Evolutionary conservation across 129 eudicot genomes (phyloP).

Genomic region (Chrysanthemum makinoi): DNA sequence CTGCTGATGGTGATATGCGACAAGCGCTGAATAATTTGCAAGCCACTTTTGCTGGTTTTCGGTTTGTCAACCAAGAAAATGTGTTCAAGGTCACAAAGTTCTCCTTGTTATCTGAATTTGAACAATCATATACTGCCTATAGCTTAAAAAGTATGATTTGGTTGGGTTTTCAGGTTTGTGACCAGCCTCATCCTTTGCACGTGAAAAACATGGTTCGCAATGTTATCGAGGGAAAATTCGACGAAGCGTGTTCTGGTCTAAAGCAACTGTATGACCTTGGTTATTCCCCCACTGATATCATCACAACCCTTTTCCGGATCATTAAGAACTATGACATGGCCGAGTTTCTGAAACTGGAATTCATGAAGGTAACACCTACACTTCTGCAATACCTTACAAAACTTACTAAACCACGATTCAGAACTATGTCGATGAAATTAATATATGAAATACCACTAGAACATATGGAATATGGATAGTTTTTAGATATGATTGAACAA

Average conservation of each 20-base stretch:
- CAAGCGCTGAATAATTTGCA: constrained; percentile 92
- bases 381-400: not conserved
- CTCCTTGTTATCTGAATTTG: not conserved
- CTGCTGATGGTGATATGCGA: constrained; percentile 99
- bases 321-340: constrained; percentile 97
- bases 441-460: not conserved
- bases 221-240: constrained; percentile 84
- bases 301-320: constrained; percentile 91
- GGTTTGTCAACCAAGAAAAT: constrained; percentile 92
- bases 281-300: constrained; percentile 97
- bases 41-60: constrained; percentile 93
- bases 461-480: not conserved
- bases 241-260: constrained; percentile 88
- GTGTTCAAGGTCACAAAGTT: constrained; percentile 75
- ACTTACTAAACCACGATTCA: too few species aligned
- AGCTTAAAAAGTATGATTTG: not conserved
- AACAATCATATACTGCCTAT: not conserved
- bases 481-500: constrained; percentile 11
- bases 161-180: constrained; percentile 66
- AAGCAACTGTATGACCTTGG: constrained; percentile 94
- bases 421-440: not conserved
- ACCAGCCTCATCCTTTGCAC: constrained; percentile 98
- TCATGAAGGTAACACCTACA: constrained; percentile 76
- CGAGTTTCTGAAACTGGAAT: constrained; percentile 86
- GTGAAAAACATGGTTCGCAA: constrained; percentile 93